Base-by-base conservation (phyloP, 2,329 filamentous ascomycete species). In the Sporothrix mexicana region DNA sequence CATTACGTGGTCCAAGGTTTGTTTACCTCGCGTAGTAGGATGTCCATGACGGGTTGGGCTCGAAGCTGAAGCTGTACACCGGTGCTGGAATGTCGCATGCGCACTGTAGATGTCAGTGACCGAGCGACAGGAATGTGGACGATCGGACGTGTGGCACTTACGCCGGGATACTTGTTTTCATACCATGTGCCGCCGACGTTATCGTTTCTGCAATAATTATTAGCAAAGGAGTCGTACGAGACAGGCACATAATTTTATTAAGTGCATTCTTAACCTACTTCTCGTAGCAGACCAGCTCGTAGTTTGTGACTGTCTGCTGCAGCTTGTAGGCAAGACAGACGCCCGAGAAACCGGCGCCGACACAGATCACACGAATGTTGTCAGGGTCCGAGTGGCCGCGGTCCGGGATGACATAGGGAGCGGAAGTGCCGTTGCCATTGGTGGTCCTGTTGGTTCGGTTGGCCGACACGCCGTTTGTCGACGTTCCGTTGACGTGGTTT, bases 41-140 rank as follows among this genome's bases (percentile, higher is more conserved):
- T 3, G 76, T 77, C 80, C 80, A 82, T 57, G 78, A 73, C 20
- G 75, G 77, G 17, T 79, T 78, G 9, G 85, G 86, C 72, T 85
- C 84, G 84, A 86, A 90, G 3, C 87, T 86, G 77, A 88, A 90
- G 76, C 88, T 88, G 77, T 90, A 91, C 77, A 87, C 88, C 79
- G 90, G 88, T 76, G 83, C 85, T 9, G 86, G 86, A 47, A 88
- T 83, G 76, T 88, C 88, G 77, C 86, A 88, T 69, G 81, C 81
- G 74, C 86, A 88, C 57, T 61, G 30, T 6, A 10, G 25, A 15
- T 17, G 15, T 36, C 9, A 43, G 57, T 36, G 3, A 30, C n/a
- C 6, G n/a, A n/a, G n/a, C n/a, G n/a, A n/a, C n/a, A n/a, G n/a
- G n/a, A n/a, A n/a, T n/a, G n/a, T n/a, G n/a, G n/a, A n/a, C n/a